phyloP scores from a whole-genome alignment of 495 filamentous ascomycete species.

The Podospora australis region DNA sequence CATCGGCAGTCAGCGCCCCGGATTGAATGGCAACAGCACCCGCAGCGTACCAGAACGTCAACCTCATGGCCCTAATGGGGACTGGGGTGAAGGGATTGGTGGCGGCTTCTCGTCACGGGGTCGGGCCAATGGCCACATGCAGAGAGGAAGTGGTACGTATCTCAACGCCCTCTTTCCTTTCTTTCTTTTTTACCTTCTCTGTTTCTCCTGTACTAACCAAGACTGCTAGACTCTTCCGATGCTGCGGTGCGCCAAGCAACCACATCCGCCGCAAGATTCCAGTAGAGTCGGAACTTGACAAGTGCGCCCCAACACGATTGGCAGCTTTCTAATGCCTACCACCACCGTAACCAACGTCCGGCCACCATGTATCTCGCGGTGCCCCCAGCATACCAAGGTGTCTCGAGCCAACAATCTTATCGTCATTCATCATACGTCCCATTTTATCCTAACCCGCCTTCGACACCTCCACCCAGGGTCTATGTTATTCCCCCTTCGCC shows the following conservation, averaged over 20 bases:
- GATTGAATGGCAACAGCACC: conserved; percentile 55
- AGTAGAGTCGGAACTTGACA: conserved; percentile 19
- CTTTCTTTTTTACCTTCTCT: too few species aligned
- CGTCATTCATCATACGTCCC: too few species aligned
- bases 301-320: too few species aligned
- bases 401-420: too few species aligned
- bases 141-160: conserved; percentile 64
- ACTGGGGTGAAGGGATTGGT: conserved; percentile 59
- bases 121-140: conserved; percentile 74
- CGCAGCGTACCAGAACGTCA: conserved; percentile 73
- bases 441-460: too few species aligned
- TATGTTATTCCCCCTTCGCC: too few species aligned
- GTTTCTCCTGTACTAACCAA: conserved; percentile 5
- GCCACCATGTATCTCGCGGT: too few species aligned
- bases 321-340: too few species aligned
- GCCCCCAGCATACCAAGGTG: too few species aligned
- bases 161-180: too few species aligned
- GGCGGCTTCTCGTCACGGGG: conserved; percentile 56
- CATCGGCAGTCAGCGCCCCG: conserved; percentile 81
- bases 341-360: too few species aligned
- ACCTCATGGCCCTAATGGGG: conserved; percentile 69
- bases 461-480: too few species aligned
- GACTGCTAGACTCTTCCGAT: conserved; percentile 27
- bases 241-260: conserved; percentile 21
- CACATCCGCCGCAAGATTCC: conserved; percentile 23